phyloP scores from a whole-genome alignment of 352 stramenopile genomes.

The Pythium insidiosum region DNA sequence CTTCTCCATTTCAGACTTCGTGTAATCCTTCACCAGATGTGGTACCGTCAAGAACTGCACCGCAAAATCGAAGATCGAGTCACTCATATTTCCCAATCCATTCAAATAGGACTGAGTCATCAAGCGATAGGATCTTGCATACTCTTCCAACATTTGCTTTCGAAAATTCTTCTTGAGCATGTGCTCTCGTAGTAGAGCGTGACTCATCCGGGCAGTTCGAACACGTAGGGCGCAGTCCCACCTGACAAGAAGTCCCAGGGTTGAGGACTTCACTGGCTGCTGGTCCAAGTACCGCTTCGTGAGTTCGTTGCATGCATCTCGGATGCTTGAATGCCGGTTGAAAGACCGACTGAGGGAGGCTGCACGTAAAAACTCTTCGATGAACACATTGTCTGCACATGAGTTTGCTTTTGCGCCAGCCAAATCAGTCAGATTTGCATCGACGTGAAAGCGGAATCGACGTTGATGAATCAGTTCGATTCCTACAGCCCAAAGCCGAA shows the following conservation, averaged over 20 bases:
- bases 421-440: no score
- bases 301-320: conserved; percentile 48
- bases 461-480: no score
- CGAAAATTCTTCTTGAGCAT: conserved; percentile 67
- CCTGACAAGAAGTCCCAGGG: conserved; percentile 43
- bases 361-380: conserved; percentile 62
- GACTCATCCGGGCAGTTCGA: conserved; percentile 38
- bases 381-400: conserved; percentile 76
- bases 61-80: conserved; percentile 86
- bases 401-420: no score
- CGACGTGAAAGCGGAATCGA: no score
- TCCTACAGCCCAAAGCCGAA: no score
- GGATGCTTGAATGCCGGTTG: conserved; percentile 42
- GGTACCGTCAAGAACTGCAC: conserved; percentile 83
- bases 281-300: conserved; percentile 33
- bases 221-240: conserved; percentile 68
- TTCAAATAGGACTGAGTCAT: conserved; percentile 78
- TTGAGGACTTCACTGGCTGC: conserved; percentile 15
- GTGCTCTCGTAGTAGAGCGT: conserved; percentile 68
- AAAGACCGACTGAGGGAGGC: conserved; percentile 49
- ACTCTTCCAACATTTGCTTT: conserved; percentile 67
- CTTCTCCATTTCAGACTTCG: conserved; percentile 32
- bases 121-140: conserved; percentile 51
- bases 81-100: conserved; percentile 70
- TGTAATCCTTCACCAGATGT: conserved; percentile 74